These are phyloP conservation scores for Arthrobotrys megalospora DNA, from an alignment of 2,329 filamentous ascomycete genomes.

Conservation along the genomic window DNA sequence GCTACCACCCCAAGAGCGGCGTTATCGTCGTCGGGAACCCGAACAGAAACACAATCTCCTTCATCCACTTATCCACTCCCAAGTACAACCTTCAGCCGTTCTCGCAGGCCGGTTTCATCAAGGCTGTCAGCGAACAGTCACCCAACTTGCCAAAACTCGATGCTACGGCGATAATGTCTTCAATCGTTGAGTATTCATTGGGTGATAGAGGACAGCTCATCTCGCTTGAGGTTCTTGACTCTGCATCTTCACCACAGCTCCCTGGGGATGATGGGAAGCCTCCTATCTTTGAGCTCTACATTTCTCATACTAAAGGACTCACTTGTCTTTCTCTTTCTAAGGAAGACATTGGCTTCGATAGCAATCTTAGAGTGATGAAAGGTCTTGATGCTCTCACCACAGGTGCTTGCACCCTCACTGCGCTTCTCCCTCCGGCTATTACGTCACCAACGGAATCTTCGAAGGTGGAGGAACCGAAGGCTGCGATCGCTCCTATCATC, in stretches of 20 bases:
- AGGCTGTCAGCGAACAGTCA: constrained; percentile 81
- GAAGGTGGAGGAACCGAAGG: constrained; percentile 67
- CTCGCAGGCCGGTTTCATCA: constrained; percentile 89
- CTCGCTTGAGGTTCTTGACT: constrained; percentile 88
- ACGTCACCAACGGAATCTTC: constrained; percentile 68
- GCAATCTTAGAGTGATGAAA: constrained; percentile 87
- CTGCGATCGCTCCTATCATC: constrained; percentile 62
- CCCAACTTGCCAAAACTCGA: constrained; percentile 84
- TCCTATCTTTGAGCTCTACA: constrained; percentile 91
- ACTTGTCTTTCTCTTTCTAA: constrained; percentile 89
- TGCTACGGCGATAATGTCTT: constrained; percentile 96
- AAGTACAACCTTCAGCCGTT: constrained; percentile 86
- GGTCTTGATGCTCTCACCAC: constrained; percentile 82
- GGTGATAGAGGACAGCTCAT: constrained; percentile 86
- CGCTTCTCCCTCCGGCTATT: constrained; percentile 73
- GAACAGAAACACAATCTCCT: constrained; percentile 96
- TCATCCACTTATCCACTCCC: constrained; percentile 93
- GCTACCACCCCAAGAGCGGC: constrained; percentile 90
- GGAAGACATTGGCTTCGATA: constrained; percentile 90
- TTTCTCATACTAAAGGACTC: constrained; percentile 98
- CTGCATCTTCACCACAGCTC: constrained; percentile 72
- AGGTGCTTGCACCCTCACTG: constrained; percentile 81
- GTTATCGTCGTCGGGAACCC: constrained; percentile 97
- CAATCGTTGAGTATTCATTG: constrained; percentile 94
- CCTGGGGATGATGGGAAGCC: constrained; percentile 66